Conservation (phyloP, 73 alveolate species). For the Breviolum minutum region DNA sequence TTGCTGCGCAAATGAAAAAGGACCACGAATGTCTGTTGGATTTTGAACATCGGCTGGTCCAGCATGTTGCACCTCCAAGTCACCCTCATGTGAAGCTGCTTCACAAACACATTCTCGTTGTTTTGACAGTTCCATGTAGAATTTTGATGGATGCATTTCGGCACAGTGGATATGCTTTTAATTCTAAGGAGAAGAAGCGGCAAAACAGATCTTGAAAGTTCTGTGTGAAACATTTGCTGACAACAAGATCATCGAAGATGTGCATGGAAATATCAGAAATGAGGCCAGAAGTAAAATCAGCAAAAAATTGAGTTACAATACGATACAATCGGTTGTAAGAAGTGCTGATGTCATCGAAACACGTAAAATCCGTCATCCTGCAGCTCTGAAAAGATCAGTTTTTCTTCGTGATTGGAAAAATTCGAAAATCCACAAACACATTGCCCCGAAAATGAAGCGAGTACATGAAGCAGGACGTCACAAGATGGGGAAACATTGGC, state of each 20-base stretch:
- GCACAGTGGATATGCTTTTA: no score
- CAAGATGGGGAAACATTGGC: background rate
- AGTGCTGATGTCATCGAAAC: background rate
- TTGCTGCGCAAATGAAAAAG: no score
- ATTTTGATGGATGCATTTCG: background rate
- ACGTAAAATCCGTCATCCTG: background rate
- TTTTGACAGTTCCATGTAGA: no score
- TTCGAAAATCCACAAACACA: background rate
- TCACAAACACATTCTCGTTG: no score
- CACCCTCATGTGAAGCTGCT: no score
- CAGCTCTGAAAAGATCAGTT: background rate
- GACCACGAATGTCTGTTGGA: background rate
- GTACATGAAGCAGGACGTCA: background rate
- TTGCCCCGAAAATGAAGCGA: background rate
- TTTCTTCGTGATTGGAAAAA: background rate
- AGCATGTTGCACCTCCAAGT: background rate
- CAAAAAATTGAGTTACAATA: background rate
- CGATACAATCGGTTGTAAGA: background rate
- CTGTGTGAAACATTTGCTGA: no score
- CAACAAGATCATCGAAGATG: background rate
- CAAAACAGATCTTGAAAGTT: background rate
- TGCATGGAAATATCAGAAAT: background rate
- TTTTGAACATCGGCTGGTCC: background rate
- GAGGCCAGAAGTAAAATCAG: background rate
- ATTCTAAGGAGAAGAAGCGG: background rate